Percentiles rank a stretch among this genome's conserved stretches.
These are phyloP conservation scores for Leptographium galeiforme DNA, from an alignment of 2,329 filamentous ascomycete genomes.

Conservation along the genomic window DNA sequence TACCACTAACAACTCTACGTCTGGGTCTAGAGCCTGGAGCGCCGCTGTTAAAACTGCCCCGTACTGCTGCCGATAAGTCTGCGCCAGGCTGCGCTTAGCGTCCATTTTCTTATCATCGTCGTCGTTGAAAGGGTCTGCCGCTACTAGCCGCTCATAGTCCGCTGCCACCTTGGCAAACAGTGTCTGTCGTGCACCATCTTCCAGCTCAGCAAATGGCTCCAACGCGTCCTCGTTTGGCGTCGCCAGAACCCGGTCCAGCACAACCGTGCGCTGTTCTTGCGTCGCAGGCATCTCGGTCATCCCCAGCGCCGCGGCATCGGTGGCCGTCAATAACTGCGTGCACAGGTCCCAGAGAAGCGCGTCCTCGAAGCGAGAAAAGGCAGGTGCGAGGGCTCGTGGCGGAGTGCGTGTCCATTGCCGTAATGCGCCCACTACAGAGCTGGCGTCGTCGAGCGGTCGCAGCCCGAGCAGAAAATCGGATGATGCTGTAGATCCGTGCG, in stretches of 20 bases:
- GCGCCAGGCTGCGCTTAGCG: constrained; percentile 22
- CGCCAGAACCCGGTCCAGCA: constrained; percentile 15
- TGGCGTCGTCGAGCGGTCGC: constrained; percentile 30
- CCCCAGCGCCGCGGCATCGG: constrained; percentile 12
- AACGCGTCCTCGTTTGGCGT: constrained; percentile 11
- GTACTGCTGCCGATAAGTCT: constrained; percentile 35
- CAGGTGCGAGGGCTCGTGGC: not conserved
- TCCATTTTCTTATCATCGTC: constrained; percentile 18
- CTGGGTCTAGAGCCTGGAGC: constrained; percentile 6
- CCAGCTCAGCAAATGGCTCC: constrained; percentile 24
- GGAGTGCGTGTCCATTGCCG: constrained; percentile 18
- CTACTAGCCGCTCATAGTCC: constrained; percentile 29
- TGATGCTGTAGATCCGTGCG: not conserved
- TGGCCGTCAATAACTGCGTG: constrained; percentile 19
- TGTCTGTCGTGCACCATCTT: constrained; percentile 18
- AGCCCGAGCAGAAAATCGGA: constrained; percentile 39
- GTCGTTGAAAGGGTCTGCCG: constrained; percentile 28
- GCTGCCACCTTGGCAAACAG: constrained; percentile 24
- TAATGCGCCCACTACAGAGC: constrained; percentile 31
- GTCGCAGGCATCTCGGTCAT: not conserved
- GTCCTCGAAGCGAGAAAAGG: constrained; percentile 27
- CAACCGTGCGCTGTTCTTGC: constrained; percentile 2
- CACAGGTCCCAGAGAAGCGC: constrained; percentile 38
- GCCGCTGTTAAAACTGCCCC: constrained; percentile 31
- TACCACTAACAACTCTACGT: not conserved